A percentile compares a stretch with the other conserved stretches of the same genome.
These are phyloP conservation scores for Solanum chilense DNA, from an alignment of 257 asterid genomes.

Conservation along the genomic window DNA sequence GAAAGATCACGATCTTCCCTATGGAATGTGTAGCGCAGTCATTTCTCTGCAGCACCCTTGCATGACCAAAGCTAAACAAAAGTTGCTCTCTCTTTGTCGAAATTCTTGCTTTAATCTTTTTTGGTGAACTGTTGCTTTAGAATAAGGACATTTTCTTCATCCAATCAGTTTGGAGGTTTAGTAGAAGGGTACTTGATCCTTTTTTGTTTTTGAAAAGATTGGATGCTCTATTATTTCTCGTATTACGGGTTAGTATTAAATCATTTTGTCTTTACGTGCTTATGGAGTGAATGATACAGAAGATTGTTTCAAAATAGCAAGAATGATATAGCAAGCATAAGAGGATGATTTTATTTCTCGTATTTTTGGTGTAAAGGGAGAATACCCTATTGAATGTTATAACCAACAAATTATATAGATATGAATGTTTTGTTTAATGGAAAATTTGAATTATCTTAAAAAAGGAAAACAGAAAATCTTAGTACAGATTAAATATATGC, in stretches of 20 bases:
- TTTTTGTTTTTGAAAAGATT: not conserved
- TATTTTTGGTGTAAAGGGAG: not conserved
- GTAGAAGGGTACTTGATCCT: not conserved
- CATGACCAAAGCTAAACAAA: not conserved
- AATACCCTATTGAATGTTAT: not conserved
- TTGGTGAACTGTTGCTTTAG: not conserved
- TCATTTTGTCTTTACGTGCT: not conserved
- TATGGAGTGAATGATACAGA: not conserved
- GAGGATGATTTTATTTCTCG: not conserved
- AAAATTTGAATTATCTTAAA: not conserved
- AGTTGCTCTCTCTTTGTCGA: not conserved
- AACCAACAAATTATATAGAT: not conserved
- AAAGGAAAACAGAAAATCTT: not conserved
- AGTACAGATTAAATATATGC: not conserved
- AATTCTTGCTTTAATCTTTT: not conserved
- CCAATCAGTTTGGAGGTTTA: not conserved
- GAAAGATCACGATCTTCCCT: not conserved
- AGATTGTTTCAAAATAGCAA: not conserved
- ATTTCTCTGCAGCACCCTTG: not conserved
- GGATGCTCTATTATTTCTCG: not conserved
- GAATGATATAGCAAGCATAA: not conserved
- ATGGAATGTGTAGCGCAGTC: not conserved
- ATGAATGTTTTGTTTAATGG: not conserved
- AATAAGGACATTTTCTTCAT: not conserved
- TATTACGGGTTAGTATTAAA: not conserved